Base-by-base conservation (phyloP, 176 grass and related monocot species). In the Oryza punctata region DNA sequence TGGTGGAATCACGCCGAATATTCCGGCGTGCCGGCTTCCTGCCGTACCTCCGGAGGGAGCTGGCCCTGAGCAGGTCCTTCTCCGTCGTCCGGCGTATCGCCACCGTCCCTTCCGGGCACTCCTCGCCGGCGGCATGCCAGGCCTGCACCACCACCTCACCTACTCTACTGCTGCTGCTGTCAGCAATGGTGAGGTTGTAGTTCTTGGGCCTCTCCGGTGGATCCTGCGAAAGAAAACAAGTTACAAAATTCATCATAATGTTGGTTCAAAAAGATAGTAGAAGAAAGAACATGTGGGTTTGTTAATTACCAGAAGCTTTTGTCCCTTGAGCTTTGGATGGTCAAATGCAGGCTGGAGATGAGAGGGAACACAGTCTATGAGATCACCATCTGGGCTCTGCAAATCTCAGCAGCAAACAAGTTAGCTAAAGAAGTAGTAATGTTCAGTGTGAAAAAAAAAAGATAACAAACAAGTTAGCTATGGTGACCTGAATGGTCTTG, bases 281-380 rank as follows among this genome's bases (percentile, higher is more conserved):
- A 76, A 24, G 16, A 61, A 82, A 52, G 24, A 63, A 52, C 4
- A 1, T 27, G 2, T 21, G 33, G 49, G 12, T 6, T 25, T 16
- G n/a, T 65, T 82, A 54, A 54, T 21, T 54, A 95, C 93, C 89
- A 87, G 38, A 78, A 75, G 87, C 47, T 89, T 87, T 59, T 87
- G 89, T 0, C 81, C 94, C 66, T 73, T 89, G 64, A 89, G 45
- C 69, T 77, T 63, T 28, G 91, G 88, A 43, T 93, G 88, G 73
- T 93, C 91, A 71, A 96, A 93, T 40, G 94, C 89, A 19, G 91
- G 91, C 60, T 93, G 94, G 12, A 91, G 87, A 69, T 93, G 88
- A 74, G 73, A 89, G 19, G 77, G 88, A 18, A 96, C 89, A n/a
- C 94, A 96, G 44, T 96, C 94, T 70, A 96, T 91, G 27, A 84